phyloP scores from a whole-genome alignment of 2,329 filamentous ascomycete genomes.

The Aureobasidium uvarum region DNA sequence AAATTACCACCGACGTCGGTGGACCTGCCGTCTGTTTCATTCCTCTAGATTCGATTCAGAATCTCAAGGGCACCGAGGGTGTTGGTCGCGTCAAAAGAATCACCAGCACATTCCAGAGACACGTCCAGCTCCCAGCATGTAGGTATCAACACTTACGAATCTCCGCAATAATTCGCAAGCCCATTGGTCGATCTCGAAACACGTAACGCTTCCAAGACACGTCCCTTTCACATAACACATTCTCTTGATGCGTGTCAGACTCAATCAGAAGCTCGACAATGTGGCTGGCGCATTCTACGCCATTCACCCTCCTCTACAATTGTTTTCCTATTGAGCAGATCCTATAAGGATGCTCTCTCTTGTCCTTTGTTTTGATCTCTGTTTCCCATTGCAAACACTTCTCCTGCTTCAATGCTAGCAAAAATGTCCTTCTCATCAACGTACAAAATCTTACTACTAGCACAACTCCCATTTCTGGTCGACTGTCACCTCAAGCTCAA shows the following conservation, averaged over 20 bases:
- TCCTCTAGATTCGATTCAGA: not conserved
- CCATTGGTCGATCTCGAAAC: slow-evolving; percentile 14
- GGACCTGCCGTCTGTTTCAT: not conserved
- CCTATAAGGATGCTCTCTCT: slow-evolving; percentile 7
- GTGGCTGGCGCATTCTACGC: slow-evolving; percentile 20
- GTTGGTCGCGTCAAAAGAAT: not conserved
- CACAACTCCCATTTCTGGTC: slow-evolving; percentile 40
- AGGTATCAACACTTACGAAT: not conserved
- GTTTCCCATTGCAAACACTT: not conserved
- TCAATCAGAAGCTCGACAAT: slow-evolving; percentile 14
- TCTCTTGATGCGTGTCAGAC: slow-evolving; percentile 10
- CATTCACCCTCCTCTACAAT: not conserved
- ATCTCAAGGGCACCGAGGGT: not conserved
- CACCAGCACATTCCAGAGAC: slow-evolving; percentile 13
- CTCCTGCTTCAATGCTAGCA: not conserved
- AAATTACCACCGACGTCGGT: slow-evolving; percentile 1
- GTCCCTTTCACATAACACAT: slow-evolving; percentile 7
- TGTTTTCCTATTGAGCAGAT: slow-evolving; percentile 7
- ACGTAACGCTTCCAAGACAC: slow-evolving; percentile 13
- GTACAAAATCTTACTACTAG: slow-evolving; percentile 15
- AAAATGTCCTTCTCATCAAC: not conserved
- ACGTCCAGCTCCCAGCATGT: slow-evolving; percentile 3
- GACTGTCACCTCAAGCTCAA: slow-evolving; percentile 74
- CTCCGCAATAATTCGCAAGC: not conserved
- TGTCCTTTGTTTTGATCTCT: slow-evolving; percentile 1